Evolutionary conservation across 2,329 filamentous ascomycete species (phyloP), one percentile per base, ranked within the genome.

Genomic region (Aspergillus carbonarius): DNA sequence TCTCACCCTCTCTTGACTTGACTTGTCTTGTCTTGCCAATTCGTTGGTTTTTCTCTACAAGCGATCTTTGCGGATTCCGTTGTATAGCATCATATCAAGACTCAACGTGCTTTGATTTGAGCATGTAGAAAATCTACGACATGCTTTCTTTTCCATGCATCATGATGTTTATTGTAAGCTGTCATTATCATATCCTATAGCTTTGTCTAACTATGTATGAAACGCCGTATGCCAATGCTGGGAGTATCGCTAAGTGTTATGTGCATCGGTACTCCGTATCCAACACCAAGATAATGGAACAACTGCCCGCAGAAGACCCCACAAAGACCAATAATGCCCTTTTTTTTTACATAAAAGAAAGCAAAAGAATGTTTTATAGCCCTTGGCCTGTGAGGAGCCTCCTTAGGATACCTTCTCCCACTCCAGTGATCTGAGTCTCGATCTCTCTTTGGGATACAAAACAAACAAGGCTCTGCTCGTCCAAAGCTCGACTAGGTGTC

Each of bases 401-500:
- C 59, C 71, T 69, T 51, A 82, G 68, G 54, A 82, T 77, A 32
- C 75, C 77, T 57, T 78, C 78, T 20, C 82, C 82, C n/a, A 81
- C 76, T 23, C 83, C 81, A 46, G 74, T 85, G 40, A 92, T 84
- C 55, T 90, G 87, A 57, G 83, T 83, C 65, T 88, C 85, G 63
- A 96, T 83, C 76, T 96, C 92, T 69, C 85, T 88, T 70, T 91
- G 88, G n/a, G 87, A 87, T 18, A 93, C 88, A 70, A 86, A 90
- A 75, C 91, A 92, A 2, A 89, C 88, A 49, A 96, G 83, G 55
- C 88, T 84, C 73, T 87, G 89, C 73, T 96, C 92, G 65, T 96
- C 92, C 75, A 80, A 70, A 71, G 83, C 74, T 77, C 74, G 71
- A 72, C 70, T 74, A 70, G 71, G 68, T 20, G 84, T 83, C n/a